Evolutionary conservation across 768 basidiomycete genomes (phyloP), one percentile per base, ranked within the genome.

Genomic region (Candolleomyces eurysporus): DNA sequence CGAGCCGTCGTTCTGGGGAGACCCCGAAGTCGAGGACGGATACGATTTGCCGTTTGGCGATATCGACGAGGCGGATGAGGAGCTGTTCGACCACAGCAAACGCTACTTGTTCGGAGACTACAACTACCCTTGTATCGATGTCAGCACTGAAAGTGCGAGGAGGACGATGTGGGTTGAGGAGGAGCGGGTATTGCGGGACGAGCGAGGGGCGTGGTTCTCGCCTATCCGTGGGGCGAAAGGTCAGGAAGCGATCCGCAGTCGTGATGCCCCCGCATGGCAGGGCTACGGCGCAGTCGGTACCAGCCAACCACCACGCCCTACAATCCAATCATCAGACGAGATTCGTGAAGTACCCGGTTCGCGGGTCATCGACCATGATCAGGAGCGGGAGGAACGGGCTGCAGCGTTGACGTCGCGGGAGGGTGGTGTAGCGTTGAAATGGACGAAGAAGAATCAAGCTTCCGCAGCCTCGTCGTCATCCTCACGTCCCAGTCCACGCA

Each of bases 81-180:
- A 79, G 64, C 73, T 96, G 56, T 98, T 89, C 68, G 80, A 76
- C 31, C 82, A 94, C 43, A 89, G 92, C 71, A 84, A 85, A 71
- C 80, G 84, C 65, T 91, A 93, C 62, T 79, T 96, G 26, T 98
- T 94, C 66, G 94, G 94, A 5, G 91, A 96, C 74, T 94, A 94
- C 70, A 84, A 91, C 68, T 96, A 96, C 70, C 95, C 94, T 0
- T 86, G 85, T 59, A 87, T 95, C 62, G 95, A 96, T 67, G 90
- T 92, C 52, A 94, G 91, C 74, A 85, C 88, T 26, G 92, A 95
- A 73, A 67, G 73, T 17, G 91, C 90, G 19, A 76, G 85, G 62
- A 74, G 75, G 36, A 71, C 76, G 50, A 88, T 91, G 72, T 91
- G 92, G 86, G 84, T 87, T 60, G 92, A 94, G 67, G 94, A 97